These are phyloP conservation scores for Debaryomyces maramus DNA, from an alignment of 805 yeast genomes.

Conservation along the genomic window DNA sequence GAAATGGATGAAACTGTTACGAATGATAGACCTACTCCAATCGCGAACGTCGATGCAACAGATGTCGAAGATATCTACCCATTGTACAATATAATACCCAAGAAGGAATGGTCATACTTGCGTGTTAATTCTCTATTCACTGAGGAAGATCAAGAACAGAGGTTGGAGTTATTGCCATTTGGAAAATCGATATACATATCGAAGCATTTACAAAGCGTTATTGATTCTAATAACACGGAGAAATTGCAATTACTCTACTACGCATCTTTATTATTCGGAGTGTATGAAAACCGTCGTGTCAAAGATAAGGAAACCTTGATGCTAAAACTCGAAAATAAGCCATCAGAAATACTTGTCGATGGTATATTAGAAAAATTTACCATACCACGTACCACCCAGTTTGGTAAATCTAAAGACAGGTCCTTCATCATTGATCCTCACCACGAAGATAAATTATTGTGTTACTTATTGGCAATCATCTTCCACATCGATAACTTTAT, in stretches of 20 bases:
- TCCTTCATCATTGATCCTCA: conserved; percentile 84
- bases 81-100: conserved; percentile 65
- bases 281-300: conserved; percentile 70
- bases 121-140: conserved; percentile 62
- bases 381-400: conserved; percentile 57
- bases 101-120: conserved; percentile 59
- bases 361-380: conserved; percentile 74
- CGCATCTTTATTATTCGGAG: conserved; percentile 75
- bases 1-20: conserved; percentile 58
- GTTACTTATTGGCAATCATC: conserved; percentile 70
- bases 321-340: conserved; percentile 57
- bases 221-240: conserved; percentile 45
- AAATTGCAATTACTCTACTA: conserved; percentile 75
- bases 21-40: conserved; percentile 81
- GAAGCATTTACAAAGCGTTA: conserved; percentile 43
- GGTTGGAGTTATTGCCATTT: conserved; percentile 63
- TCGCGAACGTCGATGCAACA: conserved; percentile 74
- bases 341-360: conserved; percentile 73
- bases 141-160: conserved; percentile 48
- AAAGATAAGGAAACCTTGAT: conserved; percentile 58
- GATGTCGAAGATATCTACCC: conserved; percentile 83
- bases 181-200: conserved; percentile 55
- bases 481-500: conserved; percentile 75
- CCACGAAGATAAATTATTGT: conserved; percentile 80
- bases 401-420: conserved; percentile 74